Base-by-base conservation (phyloP, 352 stramenopile genomes). In the Phytopythium boreale region DNA sequence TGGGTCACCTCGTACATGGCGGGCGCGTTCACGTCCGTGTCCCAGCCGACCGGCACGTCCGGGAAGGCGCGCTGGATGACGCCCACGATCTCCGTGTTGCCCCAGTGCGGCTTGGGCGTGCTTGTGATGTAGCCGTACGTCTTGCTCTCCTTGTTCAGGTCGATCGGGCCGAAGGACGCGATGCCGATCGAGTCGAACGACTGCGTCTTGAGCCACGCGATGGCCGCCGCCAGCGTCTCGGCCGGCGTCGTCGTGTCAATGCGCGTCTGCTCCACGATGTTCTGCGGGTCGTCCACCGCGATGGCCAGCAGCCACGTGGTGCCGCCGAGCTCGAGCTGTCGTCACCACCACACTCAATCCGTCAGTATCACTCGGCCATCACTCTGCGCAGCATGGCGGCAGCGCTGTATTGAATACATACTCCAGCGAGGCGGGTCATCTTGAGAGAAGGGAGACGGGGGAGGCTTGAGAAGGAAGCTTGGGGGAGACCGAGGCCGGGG, bases 11-110 rank as follows among this genome's bases (percentile, higher is more conserved):
- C 97, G 59, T 97, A 97, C 27, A 98, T 76, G 15, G 97, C 97
- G 0, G 97, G 97, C 20, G 96, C 97, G 80, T 99, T 99, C 56
- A 99, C 97, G 74, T 99, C 97, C 41, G 97, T 99, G 69, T 99
- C 97, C 71, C 99, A 98, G 58, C 81, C 82, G 9, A 98, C 85
- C 15, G 87, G 80, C 22, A 90, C 71, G 50, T 59, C 74, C 15
- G 82, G 84, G 69, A 92, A 95, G 39, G 76, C 83, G 58, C 84
- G 81, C 69, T 89, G 70, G 62, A 97, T 87, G 57, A 80, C 77
- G 22, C 83, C 76, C 44, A 89, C 81, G 53, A 92, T 80, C 61
- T 89, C 81, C 50, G 87, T 93, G 76, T 95, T 80, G 63, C 67
- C 79, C 96, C 95, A 99, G 68, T 91, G 78, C 27, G 86, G 82